These are phyloP conservation scores for Globisporangium mamillatum DNA, from an alignment of 352 stramenopile species.

Conservation along the genomic window DNA sequence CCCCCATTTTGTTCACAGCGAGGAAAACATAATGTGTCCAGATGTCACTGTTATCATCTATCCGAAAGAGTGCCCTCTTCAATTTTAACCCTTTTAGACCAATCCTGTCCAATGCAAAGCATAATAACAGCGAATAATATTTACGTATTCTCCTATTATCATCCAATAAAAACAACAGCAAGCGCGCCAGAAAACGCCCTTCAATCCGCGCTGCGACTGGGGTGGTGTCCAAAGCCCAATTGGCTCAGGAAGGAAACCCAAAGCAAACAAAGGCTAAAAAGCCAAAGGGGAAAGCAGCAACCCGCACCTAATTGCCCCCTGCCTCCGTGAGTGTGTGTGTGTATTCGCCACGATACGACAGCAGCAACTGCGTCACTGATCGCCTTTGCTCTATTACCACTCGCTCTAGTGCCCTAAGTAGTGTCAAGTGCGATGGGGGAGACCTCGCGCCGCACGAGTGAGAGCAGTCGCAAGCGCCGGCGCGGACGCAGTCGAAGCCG, in stretches of 20 bases:
- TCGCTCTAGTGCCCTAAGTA: not conserved
- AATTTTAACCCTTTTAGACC: not conserved
- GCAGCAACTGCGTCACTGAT: not conserved
- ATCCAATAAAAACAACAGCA: not conserved
- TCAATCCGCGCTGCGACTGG: conserved; percentile 9
- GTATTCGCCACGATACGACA: not conserved
- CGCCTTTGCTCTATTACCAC: not conserved
- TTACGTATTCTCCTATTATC: not conserved
- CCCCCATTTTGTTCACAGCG: not conserved
- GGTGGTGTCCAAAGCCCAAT: conserved; percentile 15
- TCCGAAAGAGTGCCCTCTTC: not conserved
- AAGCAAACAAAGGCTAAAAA: not conserved
- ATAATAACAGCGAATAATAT: not conserved
- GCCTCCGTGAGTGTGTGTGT: not conserved
- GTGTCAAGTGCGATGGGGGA: conserved; percentile 18
- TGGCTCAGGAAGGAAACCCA: conserved; percentile 6
- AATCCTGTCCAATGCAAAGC: not conserved
- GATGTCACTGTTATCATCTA: not conserved
- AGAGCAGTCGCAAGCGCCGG: conserved; percentile 32
- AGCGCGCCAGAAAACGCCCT: conserved; percentile 7
- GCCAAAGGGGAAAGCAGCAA: conserved; percentile 1
- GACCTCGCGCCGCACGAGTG: conserved; percentile 13
- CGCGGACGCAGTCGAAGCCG: conserved; percentile 21
- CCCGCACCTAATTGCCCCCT: not conserved
- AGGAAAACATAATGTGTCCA: not conserved